Evolutionary conservation across 768 basidiomycete genomes (phyloP).

Genomic region (Boletus bicolor): DNA sequence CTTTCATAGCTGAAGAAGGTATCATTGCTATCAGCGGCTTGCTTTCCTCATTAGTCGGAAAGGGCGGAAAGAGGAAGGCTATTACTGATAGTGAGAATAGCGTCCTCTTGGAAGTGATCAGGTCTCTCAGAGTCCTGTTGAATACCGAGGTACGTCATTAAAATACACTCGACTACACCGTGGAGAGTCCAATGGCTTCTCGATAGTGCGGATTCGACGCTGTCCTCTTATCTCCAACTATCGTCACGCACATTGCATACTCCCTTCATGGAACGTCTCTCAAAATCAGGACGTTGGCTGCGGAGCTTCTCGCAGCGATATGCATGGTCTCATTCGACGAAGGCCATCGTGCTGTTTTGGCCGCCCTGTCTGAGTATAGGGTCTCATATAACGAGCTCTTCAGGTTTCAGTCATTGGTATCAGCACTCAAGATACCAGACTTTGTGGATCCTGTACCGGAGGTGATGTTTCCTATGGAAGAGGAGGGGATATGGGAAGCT

Average conservation of each 20-base stretch:
- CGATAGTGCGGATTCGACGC: slow-evolving; percentile 68
- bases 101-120: slow-evolving; percentile 69
- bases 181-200: neutral
- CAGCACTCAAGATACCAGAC: slow-evolving; percentile 56
- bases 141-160: slow-evolving; percentile 68
- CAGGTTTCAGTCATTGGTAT: slow-evolving; percentile 76
- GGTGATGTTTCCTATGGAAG: slow-evolving; percentile 44
- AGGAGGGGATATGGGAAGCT: slow-evolving; percentile 79
- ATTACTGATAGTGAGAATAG: slow-evolving; percentile 63
- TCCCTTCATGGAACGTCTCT: slow-evolving; percentile 62
- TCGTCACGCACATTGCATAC: slow-evolving; percentile 72
- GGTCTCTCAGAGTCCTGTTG: slow-evolving; percentile 75
- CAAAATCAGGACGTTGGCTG: slow-evolving; percentile 65
- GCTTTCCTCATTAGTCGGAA: slow-evolving; percentile 61
- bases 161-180: neutral
- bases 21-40: slow-evolving; percentile 58
- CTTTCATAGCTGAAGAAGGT: slow-evolving; percentile 66
- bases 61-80: slow-evolving; percentile 58
- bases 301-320: slow-evolving; percentile 81
- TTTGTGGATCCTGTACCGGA: slow-evolving; percentile 32
- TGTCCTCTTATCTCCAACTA: slow-evolving; percentile 57
- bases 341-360: slow-evolving; percentile 71
- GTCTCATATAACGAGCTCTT: slow-evolving; percentile 67
- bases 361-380: slow-evolving; percentile 78
- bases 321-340: slow-evolving; percentile 69